phyloP scores from a whole-genome alignment of 164 flowering plant species.

The Vitis rotundifolia region DNA sequence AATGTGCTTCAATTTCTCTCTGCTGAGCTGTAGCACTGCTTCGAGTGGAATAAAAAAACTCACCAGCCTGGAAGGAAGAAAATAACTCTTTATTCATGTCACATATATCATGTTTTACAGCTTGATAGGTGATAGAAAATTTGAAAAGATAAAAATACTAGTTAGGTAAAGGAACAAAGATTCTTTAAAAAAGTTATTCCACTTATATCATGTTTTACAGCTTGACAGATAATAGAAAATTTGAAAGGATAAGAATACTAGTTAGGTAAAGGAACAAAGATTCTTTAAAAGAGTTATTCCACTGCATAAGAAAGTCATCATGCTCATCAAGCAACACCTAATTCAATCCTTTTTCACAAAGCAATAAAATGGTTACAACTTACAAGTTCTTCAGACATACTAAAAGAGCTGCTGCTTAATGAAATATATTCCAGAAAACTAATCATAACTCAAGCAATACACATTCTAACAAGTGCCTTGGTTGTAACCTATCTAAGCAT shows the following conservation, averaged over 20 bases:
- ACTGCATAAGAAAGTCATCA: too few species aligned
- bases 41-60: conserved; percentile 73
- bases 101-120: not conserved
- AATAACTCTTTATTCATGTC: not conserved
- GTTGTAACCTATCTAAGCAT: not conserved
- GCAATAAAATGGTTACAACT: not conserved
- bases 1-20: conserved; percentile 56
- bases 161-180: too few species aligned
- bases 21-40: conserved; percentile 77
- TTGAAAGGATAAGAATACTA: not conserved
- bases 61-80: conserved; percentile 69
- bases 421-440: not conserved
- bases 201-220: not conserved
- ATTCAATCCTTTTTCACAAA: not conserved
- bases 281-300: too few species aligned
- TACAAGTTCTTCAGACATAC: not conserved
- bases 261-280: too few species aligned
- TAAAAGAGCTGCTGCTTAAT: not conserved
- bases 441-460: not conserved
- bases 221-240: not conserved
- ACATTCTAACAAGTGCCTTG: not conserved
- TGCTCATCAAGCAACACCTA: too few species aligned
- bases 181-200: too few species aligned
- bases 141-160: not conserved
- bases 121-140: not conserved